Percentiles rank a stretch among this genome's conserved stretches.
These are phyloP conservation scores for Meripilus lineatus DNA, from an alignment of 1,284 basidiomycete species.

Conservation along the genomic window DNA sequence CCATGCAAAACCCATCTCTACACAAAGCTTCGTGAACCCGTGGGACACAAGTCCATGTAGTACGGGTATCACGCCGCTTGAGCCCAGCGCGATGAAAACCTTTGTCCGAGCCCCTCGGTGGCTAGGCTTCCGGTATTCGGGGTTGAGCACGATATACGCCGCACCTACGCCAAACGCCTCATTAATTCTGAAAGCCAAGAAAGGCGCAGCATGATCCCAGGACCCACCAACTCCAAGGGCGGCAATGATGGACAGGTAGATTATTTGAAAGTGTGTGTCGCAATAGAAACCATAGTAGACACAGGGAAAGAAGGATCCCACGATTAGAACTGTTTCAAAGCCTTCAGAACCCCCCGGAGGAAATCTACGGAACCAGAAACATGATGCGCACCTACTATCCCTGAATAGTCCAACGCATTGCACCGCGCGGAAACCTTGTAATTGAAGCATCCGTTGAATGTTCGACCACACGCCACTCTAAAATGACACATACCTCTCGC, in stretches of 20 bases:
- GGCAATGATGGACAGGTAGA: conserved; percentile 54
- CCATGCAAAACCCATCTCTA: conserved; percentile 68
- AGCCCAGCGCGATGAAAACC: conserved; percentile 79
- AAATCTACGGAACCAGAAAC: background rate
- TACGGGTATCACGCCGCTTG: conserved; percentile 70
- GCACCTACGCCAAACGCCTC: conserved; percentile 38
- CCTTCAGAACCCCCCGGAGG: conserved; percentile 4
- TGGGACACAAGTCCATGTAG: conserved; percentile 59
- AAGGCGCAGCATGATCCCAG: background rate
- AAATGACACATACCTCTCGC: conserved; percentile 61
- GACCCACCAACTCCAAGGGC: conserved; percentile 58
- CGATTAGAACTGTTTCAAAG: conserved; percentile 45
- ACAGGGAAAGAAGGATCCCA: conserved; percentile 79
- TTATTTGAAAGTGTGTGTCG: conserved; percentile 41
- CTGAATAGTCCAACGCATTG: conserved; percentile 66
- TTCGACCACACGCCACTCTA: conserved; percentile 38
- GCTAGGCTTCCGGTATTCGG: conserved; percentile 71
- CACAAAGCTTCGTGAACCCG: conserved; percentile 49
- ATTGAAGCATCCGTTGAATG: background rate
- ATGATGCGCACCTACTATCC: conserved; percentile 49
- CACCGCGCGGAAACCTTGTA: conserved; percentile 26
- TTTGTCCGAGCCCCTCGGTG: conserved; percentile 76
- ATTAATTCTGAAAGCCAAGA: background rate
- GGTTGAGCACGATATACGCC: conserved; percentile 75
- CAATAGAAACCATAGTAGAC: conserved; percentile 75